Percentiles rank a stretch among this genome's conserved stretches.
These are phyloP conservation scores for Physcia stellaris DNA, from an alignment of 495 filamentous ascomycete species.

Conservation along the genomic window DNA sequence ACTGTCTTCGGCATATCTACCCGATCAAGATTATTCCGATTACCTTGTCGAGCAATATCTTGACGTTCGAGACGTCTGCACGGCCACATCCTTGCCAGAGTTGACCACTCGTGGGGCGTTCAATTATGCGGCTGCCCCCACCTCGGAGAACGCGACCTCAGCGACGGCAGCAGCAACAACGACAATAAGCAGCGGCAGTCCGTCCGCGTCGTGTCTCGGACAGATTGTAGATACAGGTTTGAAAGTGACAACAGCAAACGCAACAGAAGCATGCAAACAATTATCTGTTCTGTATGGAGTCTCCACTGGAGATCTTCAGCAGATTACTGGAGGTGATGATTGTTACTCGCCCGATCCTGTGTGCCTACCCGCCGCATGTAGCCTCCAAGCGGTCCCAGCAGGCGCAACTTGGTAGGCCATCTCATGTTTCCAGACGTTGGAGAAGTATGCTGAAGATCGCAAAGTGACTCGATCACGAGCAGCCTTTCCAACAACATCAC, in stretches of 20 bases:
- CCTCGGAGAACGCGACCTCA: neutral
- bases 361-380: constrained; percentile 8
- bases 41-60: constrained; percentile 9
- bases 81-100: constrained; percentile 5
- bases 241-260: too few relatives aligned
- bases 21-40: constrained; percentile 10
- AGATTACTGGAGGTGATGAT: constrained; percentile 7
- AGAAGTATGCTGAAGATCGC: neutral
- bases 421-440: neutral
- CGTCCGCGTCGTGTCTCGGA: constrained; percentile 5
- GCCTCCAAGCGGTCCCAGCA: constrained; percentile 1
- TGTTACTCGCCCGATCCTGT: constrained; percentile 2
- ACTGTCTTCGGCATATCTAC: constrained; percentile 7
- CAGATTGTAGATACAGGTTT: constrained; percentile 4
- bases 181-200: constrained; percentile 2
- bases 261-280: constrained; percentile 17
- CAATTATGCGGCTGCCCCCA: constrained; percentile 4
- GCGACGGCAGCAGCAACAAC: constrained; percentile 1
- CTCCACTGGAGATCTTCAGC: constrained; percentile 15
- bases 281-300: constrained; percentile 17
- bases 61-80: constrained; percentile 11
- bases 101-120: constrained; percentile 3
- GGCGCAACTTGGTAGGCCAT: neutral
- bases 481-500: constrained; percentile 8
- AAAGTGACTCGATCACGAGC: constrained; percentile 4